phyloP scores from a whole-genome alignment of 805 yeast species.

The Sugiyamaella smithiae region DNA sequence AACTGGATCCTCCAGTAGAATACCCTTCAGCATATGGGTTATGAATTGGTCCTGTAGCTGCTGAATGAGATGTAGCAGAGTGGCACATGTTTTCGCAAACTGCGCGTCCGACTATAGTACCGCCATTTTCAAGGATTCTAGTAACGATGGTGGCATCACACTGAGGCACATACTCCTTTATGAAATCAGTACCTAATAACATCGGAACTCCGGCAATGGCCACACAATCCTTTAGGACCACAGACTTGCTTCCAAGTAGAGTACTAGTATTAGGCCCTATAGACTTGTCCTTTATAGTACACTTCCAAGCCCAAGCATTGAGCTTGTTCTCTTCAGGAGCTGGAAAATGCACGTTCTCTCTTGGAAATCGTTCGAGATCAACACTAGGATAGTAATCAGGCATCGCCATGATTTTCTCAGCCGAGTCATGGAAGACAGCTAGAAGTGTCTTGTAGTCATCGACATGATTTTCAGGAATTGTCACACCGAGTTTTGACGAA shows the following conservation, averaged over 20 bases:
- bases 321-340: slow-evolving; percentile 25
- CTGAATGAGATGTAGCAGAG: slow-evolving; percentile 35
- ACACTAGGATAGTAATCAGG: slow-evolving; percentile 31
- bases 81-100: slow-evolving; percentile 40
- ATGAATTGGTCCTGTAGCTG: slow-evolving; percentile 42
- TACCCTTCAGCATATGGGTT: slow-evolving; percentile 43
- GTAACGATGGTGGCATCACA: slow-evolving; percentile 41
- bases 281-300: slow-evolving; percentile 30
- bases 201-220: slow-evolving; percentile 38
- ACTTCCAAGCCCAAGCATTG: slow-evolving; percentile 38
- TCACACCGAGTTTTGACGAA: slow-evolving; percentile 4
- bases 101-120: slow-evolving; percentile 35
- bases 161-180: slow-evolving; percentile 34
- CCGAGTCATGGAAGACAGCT: slow-evolving; percentile 12
- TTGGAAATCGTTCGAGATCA: slow-evolving; percentile 36
- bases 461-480: not conserved
- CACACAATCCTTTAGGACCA: slow-evolving; percentile 38
- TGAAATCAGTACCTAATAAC: slow-evolving; percentile 37
- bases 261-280: slow-evolving; percentile 18
- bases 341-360: slow-evolving; percentile 31
- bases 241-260: slow-evolving; percentile 30
- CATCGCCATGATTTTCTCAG: slow-evolving; percentile 6
- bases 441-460: slow-evolving; percentile 10
- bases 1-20: slow-evolving; percentile 51
- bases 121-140: slow-evolving; percentile 38